Base-by-base conservation (phyloP, 2,329 filamentous ascomycete genomes). In the Venturia carpophila region DNA sequence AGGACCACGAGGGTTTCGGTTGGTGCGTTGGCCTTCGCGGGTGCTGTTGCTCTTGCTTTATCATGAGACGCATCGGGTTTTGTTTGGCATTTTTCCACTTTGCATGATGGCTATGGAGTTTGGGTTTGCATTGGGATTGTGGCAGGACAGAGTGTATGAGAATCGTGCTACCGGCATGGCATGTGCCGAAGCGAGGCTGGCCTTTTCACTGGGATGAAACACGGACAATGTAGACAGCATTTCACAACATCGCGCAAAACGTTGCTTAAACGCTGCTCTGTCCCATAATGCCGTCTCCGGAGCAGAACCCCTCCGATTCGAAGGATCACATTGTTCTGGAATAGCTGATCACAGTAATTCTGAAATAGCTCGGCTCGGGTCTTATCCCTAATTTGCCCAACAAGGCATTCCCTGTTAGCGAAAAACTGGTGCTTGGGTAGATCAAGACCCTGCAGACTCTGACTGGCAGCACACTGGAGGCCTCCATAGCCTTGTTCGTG, bases 1-100 rank as follows among this genome's bases (percentile, higher is more conserved):
- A 58, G 52, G 30, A 58, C 52, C 10, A 58, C 52, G 30, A 37
- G 52, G 52, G 27, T 58, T 34, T 58, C 52, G 30, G 52, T 37
- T 58, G 52, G 27, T 37, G 27, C 37, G 30, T 15, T 58, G 52
- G 52, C 52, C 13, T 11, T 58, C 27, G 52, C 52, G 27, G 52
- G 52, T 58, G 52, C 19, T 58, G 30, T 37, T 21, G 52, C 52
- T 30, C 5, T 58, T 58, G 52, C 30, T 58, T 37, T 58, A 9
- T 58, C 52, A 39, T 58, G 30, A 58, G 30, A 11, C 19, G 27
- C 1, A 11, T 58, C 27, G 47, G 13, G 13, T n/a, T 37, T 37
- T 34, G 30, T 58, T 58, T 58, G 52, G 52, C 52, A 21, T 37
- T 34, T 58, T 58, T 21, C 27, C 13, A 15, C 19, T 58, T 13